Evolutionary conservation across 192 early-diverging fungal species (phyloP), one percentile per base, ranked within the genome.

Genomic region (Coemansia sp.): DNA sequence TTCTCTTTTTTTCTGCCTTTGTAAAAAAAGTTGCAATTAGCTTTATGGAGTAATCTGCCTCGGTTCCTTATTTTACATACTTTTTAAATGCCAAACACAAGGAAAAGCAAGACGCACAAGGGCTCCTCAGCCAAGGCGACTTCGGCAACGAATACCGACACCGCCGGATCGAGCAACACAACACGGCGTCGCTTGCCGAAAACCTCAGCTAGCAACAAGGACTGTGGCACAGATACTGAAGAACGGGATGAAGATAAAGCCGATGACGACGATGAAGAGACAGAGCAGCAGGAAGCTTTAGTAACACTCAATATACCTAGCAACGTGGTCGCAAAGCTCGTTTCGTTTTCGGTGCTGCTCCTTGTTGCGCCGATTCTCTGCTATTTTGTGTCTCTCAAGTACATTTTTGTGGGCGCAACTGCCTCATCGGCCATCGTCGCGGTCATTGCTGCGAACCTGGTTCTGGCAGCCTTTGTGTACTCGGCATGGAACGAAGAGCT

Each of bases 401-500:
- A 70, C 55, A 63, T 75, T 53, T 84, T 78, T 75, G 65, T 66
- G 12, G 81, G 81, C 37, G 69, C 69, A 14, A 78, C 81, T 8
- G 71, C 81, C 4, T 57, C 81, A 22, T 74, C 76, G 1, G 81
- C 81, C 1, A 79, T 84, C 14, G 71, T 70, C 5, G 81, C 81
- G 1, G 81, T 78, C 8, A 67, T 84, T 4, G 67, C 71, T 1
- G 76, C 81, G 33, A 84, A 84, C 61, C 11, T 73, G 38, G 75
- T 84, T 12, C 73, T 84, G 36, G 75, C 67, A 3, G 76, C 64
- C 35, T 84, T 72, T 43, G 75, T 78, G 5, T 84, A 75, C 45
- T 73, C 67, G 4, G 81, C 81, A 37, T 84, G 76, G 75, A 38
- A 64, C 52, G 76, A 83, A 32, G 81, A 78, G 36, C 41, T 34